phyloP scores from a whole-genome alignment of 1,284 basidiomycete species.

The Erythrobasidium hasegawianum region DNA sequence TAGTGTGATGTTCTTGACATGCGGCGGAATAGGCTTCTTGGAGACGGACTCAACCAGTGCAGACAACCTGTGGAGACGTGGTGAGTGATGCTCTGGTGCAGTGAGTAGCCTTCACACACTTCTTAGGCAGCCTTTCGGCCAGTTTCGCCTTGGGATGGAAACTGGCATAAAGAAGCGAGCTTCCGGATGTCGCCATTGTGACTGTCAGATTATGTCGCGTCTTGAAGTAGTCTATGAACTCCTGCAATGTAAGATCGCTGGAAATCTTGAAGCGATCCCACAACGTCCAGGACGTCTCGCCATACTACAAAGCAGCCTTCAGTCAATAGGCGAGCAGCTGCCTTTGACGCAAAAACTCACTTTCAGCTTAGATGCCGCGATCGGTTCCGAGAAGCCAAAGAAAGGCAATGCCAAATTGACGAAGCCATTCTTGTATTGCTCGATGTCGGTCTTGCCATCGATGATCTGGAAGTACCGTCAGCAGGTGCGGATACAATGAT shows the following conservation, averaged over 20 bases:
- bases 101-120: conserved; percentile 40
- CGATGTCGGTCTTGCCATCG: conserved; percentile 86
- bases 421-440: conserved; percentile 98
- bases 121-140: conserved; percentile 80
- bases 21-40: conserved; percentile 79
- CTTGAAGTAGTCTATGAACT: conserved; percentile 82
- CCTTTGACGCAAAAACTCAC: conserved; percentile 40
- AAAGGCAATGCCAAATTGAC: conserved; percentile 97
- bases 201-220: conserved; percentile 80
- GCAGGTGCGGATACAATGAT: background rate
- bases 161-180: conserved; percentile 95
- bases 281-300: conserved; percentile 86
- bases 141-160: conserved; percentile 90
- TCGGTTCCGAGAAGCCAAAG: conserved; percentile 98
- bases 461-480: conserved; percentile 63
- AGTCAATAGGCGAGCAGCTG: background rate
- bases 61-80: conserved; percentile 61
- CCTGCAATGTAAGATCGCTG: conserved; percentile 80
- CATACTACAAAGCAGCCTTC: conserved; percentile 56
- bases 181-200: conserved; percentile 93
- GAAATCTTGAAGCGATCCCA: conserved; percentile 97
- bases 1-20: conserved; percentile 50
- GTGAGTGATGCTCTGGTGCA: too few relatives aligned
- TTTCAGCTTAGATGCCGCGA: conserved; percentile 83
- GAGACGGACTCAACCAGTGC: conserved; percentile 85